Evolutionary conservation across 345 rosid genomes (phyloP).

Genomic region (Streptanthus diversifolius): DNA sequence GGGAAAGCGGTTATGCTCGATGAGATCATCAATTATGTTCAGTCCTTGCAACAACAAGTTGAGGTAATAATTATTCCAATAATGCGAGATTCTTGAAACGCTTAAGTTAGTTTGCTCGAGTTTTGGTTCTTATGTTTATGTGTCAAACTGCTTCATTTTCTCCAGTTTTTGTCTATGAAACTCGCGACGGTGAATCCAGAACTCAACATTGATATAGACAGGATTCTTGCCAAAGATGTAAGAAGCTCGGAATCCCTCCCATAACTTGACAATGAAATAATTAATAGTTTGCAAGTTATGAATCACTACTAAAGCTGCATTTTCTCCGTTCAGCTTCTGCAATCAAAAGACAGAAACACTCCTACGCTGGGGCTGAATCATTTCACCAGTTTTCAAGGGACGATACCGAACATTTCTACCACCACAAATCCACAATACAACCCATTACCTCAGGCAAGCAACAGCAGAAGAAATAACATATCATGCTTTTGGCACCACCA

Average conservation of each 20-base stretch:
- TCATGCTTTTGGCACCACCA: background rate
- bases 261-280: background rate
- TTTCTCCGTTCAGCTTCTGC: conserved; percentile 50
- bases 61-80: conserved; percentile 53
- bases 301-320: conserved; percentile 17
- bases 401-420: conserved; percentile 45
- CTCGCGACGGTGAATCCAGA: conserved; percentile 96
- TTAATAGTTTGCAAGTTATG: background rate
- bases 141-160: background rate
- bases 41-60: conserved; percentile 90
- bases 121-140: background rate
- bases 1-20: conserved; percentile 99
- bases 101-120: conserved; percentile 15
- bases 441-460: conserved; percentile 55
- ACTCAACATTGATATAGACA: conserved; percentile 60
- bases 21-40: conserved; percentile 97
- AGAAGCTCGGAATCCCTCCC: conserved; percentile 25
- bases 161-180: conserved; percentile 94
- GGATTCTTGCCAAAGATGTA: conserved; percentile 81
- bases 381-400: conserved; percentile 48
- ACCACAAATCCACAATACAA: conserved; percentile 54
- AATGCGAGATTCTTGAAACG: conserved; percentile 6
- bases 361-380: conserved; percentile 48
- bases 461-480: background rate
- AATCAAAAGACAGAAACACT: conserved; percentile 47